A percentile compares a stretch with the other conserved stretches of the same genome.
Conservation (phyloP, 148 eudicot genomes). For the Hydrangea macrophylla region DNA sequence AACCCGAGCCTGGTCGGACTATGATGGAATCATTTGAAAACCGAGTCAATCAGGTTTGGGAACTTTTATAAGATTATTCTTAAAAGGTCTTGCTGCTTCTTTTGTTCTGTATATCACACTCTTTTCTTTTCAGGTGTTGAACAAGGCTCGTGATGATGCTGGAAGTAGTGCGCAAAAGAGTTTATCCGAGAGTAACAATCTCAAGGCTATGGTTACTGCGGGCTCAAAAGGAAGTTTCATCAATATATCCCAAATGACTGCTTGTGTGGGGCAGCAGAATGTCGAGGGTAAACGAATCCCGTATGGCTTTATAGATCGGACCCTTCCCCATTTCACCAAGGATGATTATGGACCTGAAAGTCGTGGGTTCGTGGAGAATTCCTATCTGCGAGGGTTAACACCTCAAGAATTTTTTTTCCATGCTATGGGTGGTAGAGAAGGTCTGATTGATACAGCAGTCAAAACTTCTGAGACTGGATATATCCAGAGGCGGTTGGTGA, state of each 20-base stretch:
- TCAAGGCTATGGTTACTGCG: slow-evolving; percentile 99
- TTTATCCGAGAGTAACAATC: slow-evolving; percentile 91
- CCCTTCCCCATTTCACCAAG: slow-evolving; percentile 97
- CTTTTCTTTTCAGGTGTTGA: slow-evolving; percentile 61
- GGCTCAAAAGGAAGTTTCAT: slow-evolving; percentile 99
- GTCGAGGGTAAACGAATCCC: slow-evolving; percentile 99
- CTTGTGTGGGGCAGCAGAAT: slow-evolving; percentile 99
- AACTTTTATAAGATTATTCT: not conserved
- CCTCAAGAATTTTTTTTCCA: slow-evolving; percentile 99
- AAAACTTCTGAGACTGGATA: slow-evolving; percentile 99
- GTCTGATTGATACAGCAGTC: slow-evolving; percentile 96
- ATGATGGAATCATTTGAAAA: slow-evolving; percentile 99
- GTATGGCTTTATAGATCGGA: slow-evolving; percentile 82
- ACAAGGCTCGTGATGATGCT: slow-evolving; percentile 99
- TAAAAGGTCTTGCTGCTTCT: not conserved
- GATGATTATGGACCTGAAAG: slow-evolving; percentile 98
- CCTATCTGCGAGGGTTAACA: slow-evolving; percentile 89
- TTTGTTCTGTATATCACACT: not conserved
- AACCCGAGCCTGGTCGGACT: slow-evolving; percentile 99
- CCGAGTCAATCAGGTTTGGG: slow-evolving; percentile 91
- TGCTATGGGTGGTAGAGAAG: slow-evolving; percentile 99
- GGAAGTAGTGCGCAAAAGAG: slow-evolving; percentile 98
- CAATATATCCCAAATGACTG: slow-evolving; percentile 99
- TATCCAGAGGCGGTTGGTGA: slow-evolving; percentile 92
- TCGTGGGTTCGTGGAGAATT: slow-evolving; percentile 99